Conservation (phyloP, 139 green algal genomes). For the Asterochloris erici region DNA sequence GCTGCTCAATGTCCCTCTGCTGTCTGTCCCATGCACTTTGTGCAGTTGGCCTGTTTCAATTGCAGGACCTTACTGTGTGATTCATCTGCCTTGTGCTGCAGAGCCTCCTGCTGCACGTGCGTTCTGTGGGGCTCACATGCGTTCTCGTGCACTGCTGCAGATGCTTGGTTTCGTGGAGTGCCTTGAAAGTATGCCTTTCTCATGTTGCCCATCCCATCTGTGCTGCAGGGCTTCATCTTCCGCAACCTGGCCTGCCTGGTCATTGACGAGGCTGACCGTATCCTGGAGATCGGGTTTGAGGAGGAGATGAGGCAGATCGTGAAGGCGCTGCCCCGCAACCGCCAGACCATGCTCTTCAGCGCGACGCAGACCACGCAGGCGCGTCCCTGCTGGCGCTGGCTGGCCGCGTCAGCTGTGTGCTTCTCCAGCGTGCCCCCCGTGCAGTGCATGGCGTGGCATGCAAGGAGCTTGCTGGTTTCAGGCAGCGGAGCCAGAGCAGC, state of each 20-base stretch:
- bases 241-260: conserved; percentile 87
- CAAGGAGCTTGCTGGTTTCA: neutral
- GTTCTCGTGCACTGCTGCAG: no score
- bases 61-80: no score
- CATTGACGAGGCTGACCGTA: conserved; percentile 97
- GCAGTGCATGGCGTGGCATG: neutral
- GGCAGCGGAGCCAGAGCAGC: no score
- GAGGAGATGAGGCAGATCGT: conserved; percentile 98
- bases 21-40: no score
- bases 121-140: no score
- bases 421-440: neutral
- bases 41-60: no score
- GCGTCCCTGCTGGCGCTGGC: neutral
- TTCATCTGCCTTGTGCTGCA: no score
- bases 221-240: conserved; percentile 62
- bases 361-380: conserved; percentile 97
- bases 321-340: conserved; percentile 90
- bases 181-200: no score
- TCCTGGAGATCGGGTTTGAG: conserved; percentile 98
- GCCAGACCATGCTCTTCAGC: conserved; percentile 97
- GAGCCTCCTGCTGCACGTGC: no score
- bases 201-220: neutral
- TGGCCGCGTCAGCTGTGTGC: neutral
- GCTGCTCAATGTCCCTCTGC: no score
- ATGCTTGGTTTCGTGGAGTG: no score